Evolutionary conservation across 352 stramenopile genomes (phyloP).

Genomic region (Phytophthora agathidicida): DNA sequence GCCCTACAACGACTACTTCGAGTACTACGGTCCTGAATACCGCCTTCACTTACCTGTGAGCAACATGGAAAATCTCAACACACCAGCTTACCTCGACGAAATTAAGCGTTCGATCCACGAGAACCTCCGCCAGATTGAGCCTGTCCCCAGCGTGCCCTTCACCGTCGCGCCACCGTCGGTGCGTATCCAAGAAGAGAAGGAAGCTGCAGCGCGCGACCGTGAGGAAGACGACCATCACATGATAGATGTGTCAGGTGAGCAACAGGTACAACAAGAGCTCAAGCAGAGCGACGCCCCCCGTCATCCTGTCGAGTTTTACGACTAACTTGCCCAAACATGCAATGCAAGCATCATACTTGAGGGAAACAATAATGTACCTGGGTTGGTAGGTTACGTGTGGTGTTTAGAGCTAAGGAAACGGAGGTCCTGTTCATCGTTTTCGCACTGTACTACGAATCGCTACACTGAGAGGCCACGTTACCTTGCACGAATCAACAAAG

Average conservation of each 20-base stretch:
- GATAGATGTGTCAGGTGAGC: conserved; percentile 72
- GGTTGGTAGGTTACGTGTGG: not conserved
- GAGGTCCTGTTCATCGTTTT: conserved; percentile 18
- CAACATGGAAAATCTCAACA: conserved; percentile 98
- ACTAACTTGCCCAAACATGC: conserved; percentile 47
- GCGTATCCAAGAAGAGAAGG: conserved; percentile 49
- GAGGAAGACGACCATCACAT: conserved; percentile 72
- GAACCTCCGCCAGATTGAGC: conserved; percentile 95
- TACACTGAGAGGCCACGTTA: too few relatives aligned
- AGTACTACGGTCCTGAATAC: conserved; percentile 99
- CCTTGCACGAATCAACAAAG: too few relatives aligned
- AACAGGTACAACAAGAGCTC: conserved; percentile 58
- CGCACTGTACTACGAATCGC: too few relatives aligned
- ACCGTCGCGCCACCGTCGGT: conserved; percentile 77
- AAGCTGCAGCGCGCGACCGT: conserved; percentile 53
- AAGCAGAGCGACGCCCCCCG: conserved; percentile 56
- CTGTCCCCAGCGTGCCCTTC: conserved; percentile 97
- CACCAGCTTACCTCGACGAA: conserved; percentile 88
- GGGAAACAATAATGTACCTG: conserved; percentile 14
- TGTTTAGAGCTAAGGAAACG: conserved; percentile 20
- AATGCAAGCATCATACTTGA: conserved; percentile 1
- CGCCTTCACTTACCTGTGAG: conserved; percentile 96
- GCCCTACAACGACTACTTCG: conserved; percentile 99
- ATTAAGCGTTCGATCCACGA: conserved; percentile 93
- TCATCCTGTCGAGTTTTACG: conserved; percentile 81